Conservation (phyloP, 2,329 filamentous ascomycete species). For the Ilyonectria destructans region DNA sequence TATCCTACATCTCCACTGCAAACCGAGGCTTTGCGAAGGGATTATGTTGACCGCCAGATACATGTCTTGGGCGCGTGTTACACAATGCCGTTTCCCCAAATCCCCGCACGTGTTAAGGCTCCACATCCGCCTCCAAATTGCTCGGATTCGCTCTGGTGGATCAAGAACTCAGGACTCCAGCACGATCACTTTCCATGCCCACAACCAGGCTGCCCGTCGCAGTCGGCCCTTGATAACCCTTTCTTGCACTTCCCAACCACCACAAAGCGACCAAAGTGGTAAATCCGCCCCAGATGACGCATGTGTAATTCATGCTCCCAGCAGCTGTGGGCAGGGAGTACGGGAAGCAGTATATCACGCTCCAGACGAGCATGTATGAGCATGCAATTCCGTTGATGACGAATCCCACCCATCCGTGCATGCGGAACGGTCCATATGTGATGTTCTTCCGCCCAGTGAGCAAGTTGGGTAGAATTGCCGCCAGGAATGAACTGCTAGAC, state of each 20-base stretch:
- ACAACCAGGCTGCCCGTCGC: slow-evolving; percentile 43
- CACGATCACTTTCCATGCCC: slow-evolving; percentile 36
- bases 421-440: slow-evolving; percentile 71
- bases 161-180: slow-evolving; percentile 1
- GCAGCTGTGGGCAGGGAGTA: slow-evolving; percentile 62
- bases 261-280: slow-evolving; percentile 58
- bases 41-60: background rate
- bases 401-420: slow-evolving; percentile 66
- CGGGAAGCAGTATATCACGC: slow-evolving; percentile 77
- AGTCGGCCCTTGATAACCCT: slow-evolving; percentile 47
- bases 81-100: background rate
- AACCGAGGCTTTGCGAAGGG: background rate
- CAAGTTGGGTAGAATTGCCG: slow-evolving; percentile 74
- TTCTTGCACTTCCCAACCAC: slow-evolving; percentile 58
- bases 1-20: background rate
- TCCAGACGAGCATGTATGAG: slow-evolving; percentile 73
- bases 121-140: slow-evolving; percentile 6
- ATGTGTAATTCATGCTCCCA: slow-evolving; percentile 69
- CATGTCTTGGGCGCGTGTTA: too few relatives aligned
- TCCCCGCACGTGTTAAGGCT: background rate
- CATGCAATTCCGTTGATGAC: slow-evolving; percentile 67
- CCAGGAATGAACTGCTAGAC: slow-evolving; percentile 66
- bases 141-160: background rate
- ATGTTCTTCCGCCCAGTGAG: slow-evolving; percentile 58
- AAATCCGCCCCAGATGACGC: slow-evolving; percentile 62